Base-by-base conservation (phyloP, 116 monocot genomes). In the Cymodocea nodosa region DNA sequence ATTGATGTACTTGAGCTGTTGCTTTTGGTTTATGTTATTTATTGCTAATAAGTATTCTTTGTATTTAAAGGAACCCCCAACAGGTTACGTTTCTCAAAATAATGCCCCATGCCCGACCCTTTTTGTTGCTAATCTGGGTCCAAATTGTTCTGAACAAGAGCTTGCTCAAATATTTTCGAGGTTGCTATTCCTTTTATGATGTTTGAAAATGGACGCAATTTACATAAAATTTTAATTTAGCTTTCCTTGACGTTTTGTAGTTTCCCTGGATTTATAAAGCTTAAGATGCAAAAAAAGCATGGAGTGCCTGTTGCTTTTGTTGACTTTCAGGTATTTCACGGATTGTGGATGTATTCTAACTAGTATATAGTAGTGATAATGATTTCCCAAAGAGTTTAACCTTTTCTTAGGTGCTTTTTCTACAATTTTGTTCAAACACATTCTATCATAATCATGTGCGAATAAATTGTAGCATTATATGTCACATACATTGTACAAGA, bases 231-330 rank as follows among this genome's bases (percentile, higher is more conserved):
- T 17, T 23, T 17, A 9, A 35, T 18, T 23, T 18, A 34, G 16
- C 34, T 44, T 20, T 23, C 58, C 49, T 66, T 50, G 10, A 60
- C 50, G 15, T 60, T 56, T 17, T 72, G 23, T 22, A 93, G 93
- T 69, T 93, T 77, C 65, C 76, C 79, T 15, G 93, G 93, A 53
- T 93, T 88, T 63, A 24, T 81, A 68, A 93, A 93, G 56, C 59
- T 88, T 50, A 88, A 88, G 81, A 73, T 88, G 81, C 93, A 83
- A 80, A 85, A 81, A 52, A 87, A 76, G 59, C 71, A 62, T 57
- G 93, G 88, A 44, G 71, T 78, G 51, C 81, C 83, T 77, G 88
- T 83, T 66, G 88, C 89, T 37, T 93, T 93, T 79, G 79, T 85
- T 64, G 88, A 93, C 73, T 93, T 93, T 54, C 56, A 81, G 85